phyloP scores from a whole-genome alignment of 345 rosid species.

The Lenwebbia sp. region DNA sequence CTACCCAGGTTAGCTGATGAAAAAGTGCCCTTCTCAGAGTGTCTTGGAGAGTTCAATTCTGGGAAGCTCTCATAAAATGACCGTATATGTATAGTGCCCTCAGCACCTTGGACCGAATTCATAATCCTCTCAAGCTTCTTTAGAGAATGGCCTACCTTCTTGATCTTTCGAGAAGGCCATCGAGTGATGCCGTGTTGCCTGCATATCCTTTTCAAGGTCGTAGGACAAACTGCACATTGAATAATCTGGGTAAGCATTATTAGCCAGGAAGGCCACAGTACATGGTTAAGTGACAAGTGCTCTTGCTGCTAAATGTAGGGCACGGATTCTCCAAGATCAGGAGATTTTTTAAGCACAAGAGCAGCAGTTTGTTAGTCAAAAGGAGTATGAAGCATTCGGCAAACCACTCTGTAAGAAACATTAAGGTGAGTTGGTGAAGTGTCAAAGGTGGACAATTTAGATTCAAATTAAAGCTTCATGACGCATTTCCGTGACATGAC shows the following conservation, averaged over 20 bases:
- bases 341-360: background rate
- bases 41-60: conserved; percentile 53
- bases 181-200: conserved; percentile 83
- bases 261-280: background rate
- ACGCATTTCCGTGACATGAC: background rate
- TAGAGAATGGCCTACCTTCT: conserved; percentile 88
- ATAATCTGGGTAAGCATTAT: conserved; percentile 5
- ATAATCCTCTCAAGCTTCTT: conserved; percentile 88
- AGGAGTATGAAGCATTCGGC: background rate
- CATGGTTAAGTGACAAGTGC: background rate
- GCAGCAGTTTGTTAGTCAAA: background rate
- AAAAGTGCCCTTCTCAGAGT: conserved; percentile 26
- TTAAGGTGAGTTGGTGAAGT: background rate
- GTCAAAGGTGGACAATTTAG: background rate
- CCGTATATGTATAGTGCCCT: conserved; percentile 67
- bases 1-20: conserved; percentile 18
- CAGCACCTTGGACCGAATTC: conserved; percentile 85
- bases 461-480: background rate
- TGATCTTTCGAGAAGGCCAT: conserved; percentile 96
- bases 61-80: conserved; percentile 87
- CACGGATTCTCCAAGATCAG: background rate
- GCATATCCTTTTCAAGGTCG: conserved; percentile 95
- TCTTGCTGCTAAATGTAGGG: background rate
- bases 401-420: background rate
- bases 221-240: conserved; percentile 80